Base-by-base conservation (phyloP, 176 grass and related monocot species). In the Phyllostachys edulis region DNA sequence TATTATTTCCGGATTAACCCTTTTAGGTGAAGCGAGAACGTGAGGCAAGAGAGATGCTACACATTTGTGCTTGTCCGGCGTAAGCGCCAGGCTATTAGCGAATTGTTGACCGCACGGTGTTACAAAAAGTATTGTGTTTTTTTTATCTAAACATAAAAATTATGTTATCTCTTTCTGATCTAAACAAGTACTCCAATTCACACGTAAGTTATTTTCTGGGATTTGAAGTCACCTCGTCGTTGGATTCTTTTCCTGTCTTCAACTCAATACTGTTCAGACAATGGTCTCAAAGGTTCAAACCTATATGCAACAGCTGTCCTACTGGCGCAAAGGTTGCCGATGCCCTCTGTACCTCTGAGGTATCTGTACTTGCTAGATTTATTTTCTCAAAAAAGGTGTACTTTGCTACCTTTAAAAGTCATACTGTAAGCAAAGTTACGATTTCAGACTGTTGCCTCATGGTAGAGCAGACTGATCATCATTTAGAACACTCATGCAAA, bases 331-430 rank as follows among this genome's bases (percentile, higher is more conserved):
- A 51, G 56, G 41, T 24, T 34, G 44, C 45, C 15, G 59, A 75
- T 40, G 46, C 71, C 45, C 44, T 54, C 45, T 84, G 61, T 56
- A 17, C 34, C 14, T 65, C 37, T 70, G 66, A 70, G 20, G 80
- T 40, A 27, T 18, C 45, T 42, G 61, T 84, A 84, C 71, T 76
- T 84, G 41, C 15, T 27, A 13, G 34, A 65, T 62, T 64, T 57
- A 72, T 73, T 52, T 83, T 50, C 15, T 50, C 6, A 73, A 32
- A 71, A 50, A 73, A 71, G 60, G 11, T 45, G 68, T 70, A 70
- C 29, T 36, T 65, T 17, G 14, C 63, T 36, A 15, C n/a, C 57
- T 76, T 67, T 77, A 73, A 45, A 69, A 85, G 50, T 20, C 63
- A 37, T 5, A 18, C 16, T 34, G 47, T 15, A 11, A 74, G 16